Evolutionary conservation across 139 green algal species (phyloP).

Genomic region (Chlorella vulgaris): DNA sequence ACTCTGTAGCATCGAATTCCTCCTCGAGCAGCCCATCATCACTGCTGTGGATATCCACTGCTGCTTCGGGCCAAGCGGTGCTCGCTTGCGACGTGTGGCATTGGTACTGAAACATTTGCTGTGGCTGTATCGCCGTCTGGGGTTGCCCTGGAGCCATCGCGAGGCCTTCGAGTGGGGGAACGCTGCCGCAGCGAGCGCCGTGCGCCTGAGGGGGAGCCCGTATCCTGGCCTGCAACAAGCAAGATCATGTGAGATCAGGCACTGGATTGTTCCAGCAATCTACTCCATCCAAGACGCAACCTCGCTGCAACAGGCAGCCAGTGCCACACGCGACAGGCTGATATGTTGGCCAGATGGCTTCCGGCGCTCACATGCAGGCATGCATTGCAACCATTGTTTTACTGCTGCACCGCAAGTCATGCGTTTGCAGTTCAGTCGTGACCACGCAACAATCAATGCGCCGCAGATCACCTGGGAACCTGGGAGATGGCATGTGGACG

Average conservation of each 20-base stretch:
- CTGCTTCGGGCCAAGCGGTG: not conserved
- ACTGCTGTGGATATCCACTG: not conserved
- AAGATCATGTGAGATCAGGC: too few species aligned
- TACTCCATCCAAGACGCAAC: too few species aligned
- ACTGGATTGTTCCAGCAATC: not conserved
- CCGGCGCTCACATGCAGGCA: too few species aligned
- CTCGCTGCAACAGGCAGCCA: too few species aligned
- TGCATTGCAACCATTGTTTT: too few species aligned
- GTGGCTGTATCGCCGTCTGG: not conserved
- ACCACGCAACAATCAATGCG: too few species aligned
- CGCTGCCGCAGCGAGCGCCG: slow-evolving; percentile 28
- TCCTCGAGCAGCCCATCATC: not conserved
- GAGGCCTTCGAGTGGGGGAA: slow-evolving; percentile 13
- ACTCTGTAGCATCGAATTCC: not conserved
- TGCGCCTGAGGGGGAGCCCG: slow-evolving; percentile 5
- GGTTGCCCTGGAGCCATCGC: not conserved
- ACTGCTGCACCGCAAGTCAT: too few species aligned
- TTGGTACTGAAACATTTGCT: too few species aligned
- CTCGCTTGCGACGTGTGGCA: not conserved
- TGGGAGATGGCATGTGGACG: slow-evolving; percentile 13
- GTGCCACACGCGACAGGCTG: too few species aligned
- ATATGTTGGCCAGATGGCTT: too few species aligned
- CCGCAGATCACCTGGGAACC: slow-evolving; percentile 10
- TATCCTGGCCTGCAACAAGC: slow-evolving; percentile 21
- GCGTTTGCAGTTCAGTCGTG: too few species aligned